phyloP scores from a whole-genome alignment of 140 eudicot species.

The Anethum foeniculum region DNA sequence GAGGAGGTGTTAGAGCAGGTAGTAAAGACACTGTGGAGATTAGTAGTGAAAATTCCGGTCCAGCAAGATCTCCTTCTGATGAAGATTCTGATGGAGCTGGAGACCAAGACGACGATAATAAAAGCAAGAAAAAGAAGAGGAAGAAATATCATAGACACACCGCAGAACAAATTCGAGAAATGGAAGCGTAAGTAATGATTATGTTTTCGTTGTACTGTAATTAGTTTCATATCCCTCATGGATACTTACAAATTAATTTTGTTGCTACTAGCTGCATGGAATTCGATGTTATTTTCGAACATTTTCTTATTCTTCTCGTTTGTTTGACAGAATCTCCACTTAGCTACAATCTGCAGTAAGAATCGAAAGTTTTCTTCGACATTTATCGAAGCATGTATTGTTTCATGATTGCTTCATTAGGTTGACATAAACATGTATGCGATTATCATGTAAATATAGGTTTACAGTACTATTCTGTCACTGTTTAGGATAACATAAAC shows the following conservation, averaged over 20 bases:
- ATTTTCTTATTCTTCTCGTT: neutral
- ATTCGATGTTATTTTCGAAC: neutral
- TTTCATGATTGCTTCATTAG: neutral
- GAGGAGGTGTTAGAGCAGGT: conserved; percentile 22
- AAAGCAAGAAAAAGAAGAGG: conserved; percentile 52
- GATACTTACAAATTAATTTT: neutral
- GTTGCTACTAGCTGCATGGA: conserved; percentile 4
- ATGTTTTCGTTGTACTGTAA: too few species aligned
- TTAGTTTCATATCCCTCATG: too few species aligned
- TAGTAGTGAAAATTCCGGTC: conserved; percentile 86
- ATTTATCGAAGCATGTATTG: neutral
- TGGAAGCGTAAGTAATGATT: conserved; percentile 71
- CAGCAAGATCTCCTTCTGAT: conserved; percentile 58
- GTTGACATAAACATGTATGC: neutral
- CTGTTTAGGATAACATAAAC: neutral
- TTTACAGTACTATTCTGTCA: neutral
- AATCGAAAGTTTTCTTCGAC: neutral
- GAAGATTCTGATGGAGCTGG: conserved; percentile 52
- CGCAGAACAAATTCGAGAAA: conserved; percentile 77
- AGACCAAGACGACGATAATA: conserved; percentile 49
- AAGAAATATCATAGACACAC: conserved; percentile 95
- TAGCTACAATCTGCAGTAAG: neutral
- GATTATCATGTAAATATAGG: neutral
- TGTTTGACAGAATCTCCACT: neutral
- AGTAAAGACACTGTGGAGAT: conserved; percentile 47